Base-by-base conservation (phyloP, 306 rosid species). In the Acacia crassicarpa region DNA sequence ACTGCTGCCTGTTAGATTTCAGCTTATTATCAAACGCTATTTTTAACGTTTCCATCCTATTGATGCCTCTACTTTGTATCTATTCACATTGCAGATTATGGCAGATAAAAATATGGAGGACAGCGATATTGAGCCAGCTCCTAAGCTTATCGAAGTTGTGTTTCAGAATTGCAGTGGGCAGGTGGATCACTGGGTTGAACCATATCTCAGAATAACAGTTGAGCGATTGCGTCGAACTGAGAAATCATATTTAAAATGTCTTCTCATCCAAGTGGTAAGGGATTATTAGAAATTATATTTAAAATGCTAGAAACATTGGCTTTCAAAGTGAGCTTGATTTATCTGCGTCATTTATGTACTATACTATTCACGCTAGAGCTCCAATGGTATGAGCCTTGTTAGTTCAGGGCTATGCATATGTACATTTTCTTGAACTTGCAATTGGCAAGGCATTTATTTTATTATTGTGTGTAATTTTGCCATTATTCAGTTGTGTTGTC, bases 141-240 rank as follows among this genome's bases (percentile, higher is more conserved):
- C 98, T 20, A 95, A 95, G 89, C 97, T 95, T 87, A 87, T 95
- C 79, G 97, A 93, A 90, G 98, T 95, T 58, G 84, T 95, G 85
- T 93, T 95, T 79, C 98, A 93, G 88, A 93, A 95, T 72, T 95
- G 98, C 80, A 89, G 84, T 85, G 97, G 97, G 80, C 98, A 91
- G 84, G 97, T 93, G 85, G 98, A 95, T 87, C 97, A 89, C 20
- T 95, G 98, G 98, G 93, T 95, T 81, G 98, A 93, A 78, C 97
- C 95, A 30, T 95, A 95, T 84, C 90, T 95, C 72, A 91, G 93
- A 84, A 78, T 90, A 72, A 87, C 97, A 2, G 87, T 90, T 82
- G 94, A 95, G 78, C 91, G 98, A 33, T 81, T 95, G 84, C 93
- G 46, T 32, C 89, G 94, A 69, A 81, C 97, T 71, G 93, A 93